These are phyloP conservation scores for Capsicum rhomboideum DNA, from an alignment of 257 asterid genomes.

Conservation along the genomic window DNA sequence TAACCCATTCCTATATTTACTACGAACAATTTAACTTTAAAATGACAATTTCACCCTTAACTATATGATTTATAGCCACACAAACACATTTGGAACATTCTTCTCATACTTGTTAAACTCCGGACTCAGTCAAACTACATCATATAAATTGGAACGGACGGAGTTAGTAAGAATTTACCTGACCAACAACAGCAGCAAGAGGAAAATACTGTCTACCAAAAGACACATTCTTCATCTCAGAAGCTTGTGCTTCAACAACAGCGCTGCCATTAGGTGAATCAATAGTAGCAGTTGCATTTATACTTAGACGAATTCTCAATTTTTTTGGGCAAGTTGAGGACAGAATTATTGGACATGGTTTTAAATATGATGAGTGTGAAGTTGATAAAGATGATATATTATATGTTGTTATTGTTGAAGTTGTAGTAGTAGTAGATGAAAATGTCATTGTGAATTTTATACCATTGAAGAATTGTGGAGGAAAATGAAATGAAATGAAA, in stretches of 20 bases:
- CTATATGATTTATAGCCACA: too few relatives aligned
- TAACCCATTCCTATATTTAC: too few relatives aligned
- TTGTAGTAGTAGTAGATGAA: background rate
- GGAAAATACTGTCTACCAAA: constrained; percentile 86
- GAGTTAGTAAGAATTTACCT: constrained; percentile 32
- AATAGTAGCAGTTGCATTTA: constrained; percentile 3
- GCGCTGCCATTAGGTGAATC: background rate
- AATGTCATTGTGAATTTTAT: background rate
- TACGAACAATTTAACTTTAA: too few relatives aligned
- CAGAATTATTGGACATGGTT: background rate
- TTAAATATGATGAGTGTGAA: background rate
- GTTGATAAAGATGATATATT: background rate
- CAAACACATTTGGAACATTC: too few relatives aligned
- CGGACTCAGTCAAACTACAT: too few relatives aligned
- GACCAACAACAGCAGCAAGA: constrained; percentile 95
- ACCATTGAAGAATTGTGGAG: background rate
- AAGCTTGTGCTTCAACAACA: background rate
- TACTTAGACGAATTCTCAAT: background rate
- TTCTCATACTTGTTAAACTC: too few relatives aligned
- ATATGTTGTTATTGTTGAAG: background rate
- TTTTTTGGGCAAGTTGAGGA: background rate
- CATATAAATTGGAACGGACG: too few relatives aligned
- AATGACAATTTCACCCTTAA: too few relatives aligned
- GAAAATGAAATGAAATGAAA: too few relatives aligned
- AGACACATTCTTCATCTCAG: background rate